Evolutionary conservation across 1,284 basidiomycete species (phyloP).

Genomic region (Jaminaea rosea): DNA sequence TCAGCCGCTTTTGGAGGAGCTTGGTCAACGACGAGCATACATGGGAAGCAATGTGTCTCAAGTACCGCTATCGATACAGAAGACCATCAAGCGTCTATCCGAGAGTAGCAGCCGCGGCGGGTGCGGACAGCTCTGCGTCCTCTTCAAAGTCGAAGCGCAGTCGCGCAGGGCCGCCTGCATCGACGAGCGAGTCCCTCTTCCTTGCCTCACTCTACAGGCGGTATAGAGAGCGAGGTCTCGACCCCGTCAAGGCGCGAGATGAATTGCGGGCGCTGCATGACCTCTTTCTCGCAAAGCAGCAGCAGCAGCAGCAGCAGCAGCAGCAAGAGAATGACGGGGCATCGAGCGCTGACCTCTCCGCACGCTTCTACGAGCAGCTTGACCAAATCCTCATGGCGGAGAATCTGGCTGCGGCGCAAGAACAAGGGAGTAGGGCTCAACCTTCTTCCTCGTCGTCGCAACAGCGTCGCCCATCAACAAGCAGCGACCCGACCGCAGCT

Average conservation of each 20-base stretch:
- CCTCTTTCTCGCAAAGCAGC: constrained; percentile 34
- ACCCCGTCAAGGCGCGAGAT: constrained; percentile 29
- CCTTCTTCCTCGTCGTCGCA: neutral
- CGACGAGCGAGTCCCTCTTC: constrained; percentile 5
- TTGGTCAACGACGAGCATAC: constrained; percentile 73
- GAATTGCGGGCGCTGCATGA: constrained; percentile 33
- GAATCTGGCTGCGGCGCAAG: too few species aligned
- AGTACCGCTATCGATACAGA: constrained; percentile 13
- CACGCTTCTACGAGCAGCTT: constrained; percentile 30
- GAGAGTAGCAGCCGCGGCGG: neutral
- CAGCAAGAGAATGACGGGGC: too few species aligned
- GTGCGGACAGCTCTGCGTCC: too few species aligned
- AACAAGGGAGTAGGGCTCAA: constrained; percentile 2
- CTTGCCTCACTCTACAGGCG: constrained; percentile 28
- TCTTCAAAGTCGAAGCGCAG: too few species aligned
- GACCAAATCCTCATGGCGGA: constrained; percentile 34
- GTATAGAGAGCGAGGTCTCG: constrained; percentile 28
- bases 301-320: constrained; percentile 5
- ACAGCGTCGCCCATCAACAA: too few species aligned
- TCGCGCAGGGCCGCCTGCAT: neutral
- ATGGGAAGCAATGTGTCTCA: constrained; percentile 71
- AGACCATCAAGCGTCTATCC: neutral
- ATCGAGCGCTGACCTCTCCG: constrained; percentile 1
- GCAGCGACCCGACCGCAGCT: too few species aligned
- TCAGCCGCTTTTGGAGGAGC: constrained; percentile 67